These are phyloP conservation scores for Venturia carpophila DNA, from an alignment of 2,329 filamentous ascomycete species.

Conservation along the genomic window DNA sequence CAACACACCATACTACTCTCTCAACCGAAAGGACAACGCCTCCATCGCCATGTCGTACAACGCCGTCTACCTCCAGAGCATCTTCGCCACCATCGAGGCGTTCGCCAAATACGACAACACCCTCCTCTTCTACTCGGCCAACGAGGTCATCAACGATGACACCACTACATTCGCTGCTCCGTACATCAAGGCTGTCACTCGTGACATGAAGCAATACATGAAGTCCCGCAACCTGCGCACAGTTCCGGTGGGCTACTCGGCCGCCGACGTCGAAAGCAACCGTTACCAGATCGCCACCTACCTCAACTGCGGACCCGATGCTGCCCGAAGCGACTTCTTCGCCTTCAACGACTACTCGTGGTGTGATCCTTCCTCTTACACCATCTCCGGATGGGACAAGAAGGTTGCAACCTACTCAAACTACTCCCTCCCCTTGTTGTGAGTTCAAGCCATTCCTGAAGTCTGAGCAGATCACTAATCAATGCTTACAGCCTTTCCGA, in stretches of 20 bases:
- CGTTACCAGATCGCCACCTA: conserved; percentile 79
- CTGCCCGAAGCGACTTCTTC: conserved; percentile 80
- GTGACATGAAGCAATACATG: conserved; percentile 76
- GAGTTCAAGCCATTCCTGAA: conserved; percentile 22
- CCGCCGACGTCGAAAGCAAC: conserved; percentile 78
- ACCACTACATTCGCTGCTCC: conserved; percentile 55
- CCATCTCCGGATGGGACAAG: conserved; percentile 68
- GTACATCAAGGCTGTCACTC: conserved; percentile 65
- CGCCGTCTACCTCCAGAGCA: conserved; percentile 65
- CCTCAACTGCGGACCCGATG: conserved; percentile 86
- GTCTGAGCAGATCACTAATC: not conserved
- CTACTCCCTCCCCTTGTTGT: conserved; percentile 81
- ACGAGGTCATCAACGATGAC: conserved; percentile 67
- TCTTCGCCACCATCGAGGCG: conserved; percentile 82
- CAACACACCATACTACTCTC: conserved; percentile 83
- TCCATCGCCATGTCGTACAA: conserved; percentile 19
- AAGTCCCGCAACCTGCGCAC: conserved; percentile 58
- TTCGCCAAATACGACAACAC: conserved; percentile 81
- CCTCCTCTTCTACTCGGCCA: conserved; percentile 73
- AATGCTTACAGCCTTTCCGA: conserved; percentile 60
- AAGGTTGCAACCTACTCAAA: conserved; percentile 83
- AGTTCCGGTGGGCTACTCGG: conserved; percentile 74
- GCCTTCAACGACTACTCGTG: conserved; percentile 87
- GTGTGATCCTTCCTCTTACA: conserved; percentile 66
- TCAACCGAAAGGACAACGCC: conserved; percentile 54